These are phyloP conservation scores for Vanrija sp. DNA, from an alignment of 1,284 basidiomycete genomes.

Conservation along the genomic window DNA sequence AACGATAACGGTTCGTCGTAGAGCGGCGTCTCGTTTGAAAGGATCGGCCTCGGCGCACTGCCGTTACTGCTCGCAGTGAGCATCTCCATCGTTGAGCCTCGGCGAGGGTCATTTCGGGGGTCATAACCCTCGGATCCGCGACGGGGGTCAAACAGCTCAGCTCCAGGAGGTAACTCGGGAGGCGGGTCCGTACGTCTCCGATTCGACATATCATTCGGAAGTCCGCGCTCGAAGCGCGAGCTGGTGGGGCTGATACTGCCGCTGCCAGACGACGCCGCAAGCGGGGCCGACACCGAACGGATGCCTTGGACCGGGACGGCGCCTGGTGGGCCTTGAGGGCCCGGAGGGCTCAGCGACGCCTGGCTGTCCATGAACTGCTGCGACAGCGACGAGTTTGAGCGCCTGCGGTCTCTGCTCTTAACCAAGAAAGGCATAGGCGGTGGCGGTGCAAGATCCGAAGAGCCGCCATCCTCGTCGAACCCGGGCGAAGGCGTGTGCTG, in stretches of 20 bases:
- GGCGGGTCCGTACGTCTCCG: slow-evolving; percentile 12
- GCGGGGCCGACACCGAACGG: slow-evolving; percentile 44
- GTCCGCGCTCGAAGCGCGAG: slow-evolving; percentile 29
- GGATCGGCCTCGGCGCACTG: background rate
- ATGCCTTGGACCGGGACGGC: background rate
- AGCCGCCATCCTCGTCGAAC: slow-evolving; percentile 45
- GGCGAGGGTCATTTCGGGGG: background rate
- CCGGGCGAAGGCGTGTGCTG: slow-evolving; percentile 57
- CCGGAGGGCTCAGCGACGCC: background rate
- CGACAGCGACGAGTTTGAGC: slow-evolving; percentile 33
- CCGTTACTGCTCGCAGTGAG: slow-evolving; percentile 14
- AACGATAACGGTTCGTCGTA: slow-evolving; percentile 14
- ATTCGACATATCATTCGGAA: background rate
- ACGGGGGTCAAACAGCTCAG: slow-evolving; percentile 4
- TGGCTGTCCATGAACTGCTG: slow-evolving; percentile 12
- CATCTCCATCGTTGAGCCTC: slow-evolving; percentile 33
- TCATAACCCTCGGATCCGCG: background rate
- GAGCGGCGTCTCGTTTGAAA: slow-evolving; percentile 1
- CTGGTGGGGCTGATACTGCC: slow-evolving; percentile 38
- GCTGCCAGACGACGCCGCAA: slow-evolving; percentile 13
- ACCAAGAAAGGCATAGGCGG: slow-evolving; percentile 80
- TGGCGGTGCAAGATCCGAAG: slow-evolving; percentile 64
- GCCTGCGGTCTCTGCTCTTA: slow-evolving; percentile 44
- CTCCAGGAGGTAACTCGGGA: slow-evolving; percentile 16
- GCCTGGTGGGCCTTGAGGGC: background rate